Base-by-base conservation (phyloP, 352 stramenopile species). In the Thalassiosira mediterranea region DNA sequence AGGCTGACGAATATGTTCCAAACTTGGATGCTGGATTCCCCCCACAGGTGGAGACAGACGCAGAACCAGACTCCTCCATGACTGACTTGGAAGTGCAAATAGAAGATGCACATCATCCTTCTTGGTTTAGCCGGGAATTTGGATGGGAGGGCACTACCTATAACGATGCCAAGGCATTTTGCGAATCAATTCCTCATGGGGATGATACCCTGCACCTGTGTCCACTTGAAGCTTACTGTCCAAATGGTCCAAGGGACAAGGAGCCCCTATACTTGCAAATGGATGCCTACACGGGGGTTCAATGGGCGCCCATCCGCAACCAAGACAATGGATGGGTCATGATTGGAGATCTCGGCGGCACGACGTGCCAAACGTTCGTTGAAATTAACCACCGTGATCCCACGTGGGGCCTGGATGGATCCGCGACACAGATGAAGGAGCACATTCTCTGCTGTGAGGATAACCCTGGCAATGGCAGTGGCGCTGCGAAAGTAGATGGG, bases 361-460 rank as follows among this genome's bases (percentile, higher is more conserved):
- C 37, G 15, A 76, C 66, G 17, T 76, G 66, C 59, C 44, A 44
- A 56, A 69, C 66, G 3, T 53, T 26, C 56, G n/a, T 53, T 26
- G 5, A 72, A 52, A 38, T 79, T 11, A 69, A 79, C 51, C 51
- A 79, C 19, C 57, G 61, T 34, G 47, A 60, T 25, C 60, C 69
- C 28, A 2, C 13, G 23, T 79, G 51, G 51, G 69, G 61, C 10
- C 7, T 72, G 0, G 69, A 79, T 68, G 69, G 60, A 48, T 72
- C 69, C 13, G 48, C 38, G 32, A 29, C n/a, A 26, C 38, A 67
- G 34, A 56, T 68, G 23, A 79, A 79, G 21, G 34, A 72, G n/a
- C 28, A 79, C 25, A 70, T 79, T 72, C 44, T 79, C 19, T 79
- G 69, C n/a, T 79, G 69, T 38, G 47, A 71, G 17, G 0, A 26